Conservation (phyloP, 2,329 filamentous ascomycete species). For the Lachnellula arida region DNA sequence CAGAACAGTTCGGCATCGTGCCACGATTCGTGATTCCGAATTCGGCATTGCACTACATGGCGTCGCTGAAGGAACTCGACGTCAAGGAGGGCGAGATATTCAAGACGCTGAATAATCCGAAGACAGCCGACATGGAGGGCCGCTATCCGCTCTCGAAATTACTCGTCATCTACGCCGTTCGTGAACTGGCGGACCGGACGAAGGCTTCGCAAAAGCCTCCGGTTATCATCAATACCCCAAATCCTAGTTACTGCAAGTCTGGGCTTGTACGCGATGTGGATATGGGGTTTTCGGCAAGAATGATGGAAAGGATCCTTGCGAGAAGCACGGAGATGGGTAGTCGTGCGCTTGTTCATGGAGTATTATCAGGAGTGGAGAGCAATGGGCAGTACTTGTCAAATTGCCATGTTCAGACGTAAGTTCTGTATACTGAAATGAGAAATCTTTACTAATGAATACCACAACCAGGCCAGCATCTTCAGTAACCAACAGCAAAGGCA, state of each 20-base stretch:
- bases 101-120: conserved; percentile 8
- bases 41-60: conserved; percentile 35
- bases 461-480: background rate
- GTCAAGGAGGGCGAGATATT: conserved; percentile 17
- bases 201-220: background rate
- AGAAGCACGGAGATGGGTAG: conserved; percentile 44
- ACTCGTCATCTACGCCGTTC: conserved; percentile 42
- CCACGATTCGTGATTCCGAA: conserved; percentile 24
- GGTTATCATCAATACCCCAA: conserved; percentile 15
- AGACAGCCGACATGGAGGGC: conserved; percentile 2
- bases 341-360: conserved; percentile 34
- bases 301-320: conserved; percentile 35
- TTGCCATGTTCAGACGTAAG: conserved; percentile 1
- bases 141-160: conserved; percentile 43
- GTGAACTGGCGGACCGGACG: conserved; percentile 32
- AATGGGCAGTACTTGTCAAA: conserved; percentile 25
- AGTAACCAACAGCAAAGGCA: conserved; percentile 33
- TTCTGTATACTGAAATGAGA: background rate
- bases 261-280: conserved; percentile 38
- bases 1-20: conserved; percentile 14
- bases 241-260: conserved; percentile 40
- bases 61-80: conserved; percentile 22
- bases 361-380: conserved; percentile 29
- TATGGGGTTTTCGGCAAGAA: conserved; percentile 3
- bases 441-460: background rate